These are phyloP conservation scores for Cryptococcus deneoformans DNA, from an alignment of 1,284 basidiomycete species.

Conservation along the genomic window DNA sequence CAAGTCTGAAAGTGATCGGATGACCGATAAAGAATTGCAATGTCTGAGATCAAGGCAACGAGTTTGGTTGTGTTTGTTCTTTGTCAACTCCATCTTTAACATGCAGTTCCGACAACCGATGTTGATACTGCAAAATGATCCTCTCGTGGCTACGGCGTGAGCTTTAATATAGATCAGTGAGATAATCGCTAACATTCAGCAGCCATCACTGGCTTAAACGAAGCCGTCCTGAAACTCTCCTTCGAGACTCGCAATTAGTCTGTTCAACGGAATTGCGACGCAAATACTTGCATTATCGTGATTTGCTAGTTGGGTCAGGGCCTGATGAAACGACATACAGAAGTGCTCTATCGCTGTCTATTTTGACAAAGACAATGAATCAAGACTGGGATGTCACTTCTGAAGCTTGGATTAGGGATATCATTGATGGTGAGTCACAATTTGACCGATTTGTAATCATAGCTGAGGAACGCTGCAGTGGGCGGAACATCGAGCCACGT, in stretches of 20 bases:
- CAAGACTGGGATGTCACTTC: slow-evolving; percentile 30
- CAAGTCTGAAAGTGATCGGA: slow-evolving; percentile 11
- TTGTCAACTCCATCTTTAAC: slow-evolving; percentile 37
- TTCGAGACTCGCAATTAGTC: slow-evolving; percentile 29
- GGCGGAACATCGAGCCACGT: slow-evolving; percentile 25
- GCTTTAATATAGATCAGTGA: background rate
- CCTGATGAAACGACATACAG: slow-evolving; percentile 15
- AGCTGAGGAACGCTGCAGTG: slow-evolving; percentile 9
- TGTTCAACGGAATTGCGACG: slow-evolving; percentile 33
- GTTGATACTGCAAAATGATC: slow-evolving; percentile 33
- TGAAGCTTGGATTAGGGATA: slow-evolving; percentile 37
- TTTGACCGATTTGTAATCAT: background rate
- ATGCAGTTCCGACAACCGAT: slow-evolving; percentile 42
- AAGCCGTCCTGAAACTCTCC: slow-evolving; percentile 19
- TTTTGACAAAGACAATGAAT: slow-evolving; percentile 35
- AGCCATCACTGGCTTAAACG: slow-evolving; percentile 27
- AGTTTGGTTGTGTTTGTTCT: slow-evolving; percentile 36
- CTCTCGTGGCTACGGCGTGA: slow-evolving; percentile 27
- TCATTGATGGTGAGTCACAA: slow-evolving; percentile 26
- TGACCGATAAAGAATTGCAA: slow-evolving; percentile 17
- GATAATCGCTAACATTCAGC: background rate
- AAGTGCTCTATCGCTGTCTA: slow-evolving; percentile 26
- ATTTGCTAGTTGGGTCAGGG: slow-evolving; percentile 18
- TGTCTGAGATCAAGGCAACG: slow-evolving; percentile 27
- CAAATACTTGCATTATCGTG: slow-evolving; percentile 34